Evolutionary conservation across 2,329 filamentous ascomycete species (phyloP).

Genomic region (Zymoseptoria passerinii): DNA sequence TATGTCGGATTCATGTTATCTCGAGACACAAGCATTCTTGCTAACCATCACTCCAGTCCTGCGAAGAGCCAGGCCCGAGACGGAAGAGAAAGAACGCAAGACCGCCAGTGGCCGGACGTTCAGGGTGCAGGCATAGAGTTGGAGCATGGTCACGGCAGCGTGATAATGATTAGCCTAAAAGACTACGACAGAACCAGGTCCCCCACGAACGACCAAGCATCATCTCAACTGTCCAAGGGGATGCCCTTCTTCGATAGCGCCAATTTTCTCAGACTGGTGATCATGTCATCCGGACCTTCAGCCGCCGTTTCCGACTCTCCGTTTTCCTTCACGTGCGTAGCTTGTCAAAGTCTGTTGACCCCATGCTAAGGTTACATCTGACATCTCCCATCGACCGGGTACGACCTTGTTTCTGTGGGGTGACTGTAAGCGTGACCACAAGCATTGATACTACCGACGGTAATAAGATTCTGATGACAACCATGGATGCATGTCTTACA

Average conservation of each 20-base stretch:
- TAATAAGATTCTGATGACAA: too few species aligned
- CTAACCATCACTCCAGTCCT: slow-evolving; percentile 58
- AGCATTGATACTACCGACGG: too few species aligned
- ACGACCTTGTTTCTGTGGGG: too few species aligned
- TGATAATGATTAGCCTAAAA: neutral
- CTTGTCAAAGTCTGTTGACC: neutral
- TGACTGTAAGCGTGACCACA: neutral
- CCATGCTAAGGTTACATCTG: neutral
- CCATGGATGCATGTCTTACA: too few species aligned
- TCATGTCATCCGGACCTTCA: neutral
- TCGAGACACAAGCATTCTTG: neutral
- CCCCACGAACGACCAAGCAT: neutral
- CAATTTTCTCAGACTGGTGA: neutral
- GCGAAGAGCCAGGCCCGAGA: slow-evolving; percentile 87
- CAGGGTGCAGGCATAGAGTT: slow-evolving; percentile 46
- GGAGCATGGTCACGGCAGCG: neutral
- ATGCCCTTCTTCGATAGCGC: neutral
- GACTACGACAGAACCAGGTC: neutral
- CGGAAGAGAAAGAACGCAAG: slow-evolving; percentile 95
- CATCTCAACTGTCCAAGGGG: neutral
- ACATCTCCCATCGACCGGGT: neutral
- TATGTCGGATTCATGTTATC: slow-evolving; percentile 29
- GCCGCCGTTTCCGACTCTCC: neutral
- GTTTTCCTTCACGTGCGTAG: neutral
- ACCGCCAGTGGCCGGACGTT: slow-evolving; percentile 95